A percentile compares a stretch with the other conserved stretches of the same genome.
phyloP scores from a whole-genome alignment of 2,329 filamentous ascomycete species.

The Westerdykella ornata region DNA sequence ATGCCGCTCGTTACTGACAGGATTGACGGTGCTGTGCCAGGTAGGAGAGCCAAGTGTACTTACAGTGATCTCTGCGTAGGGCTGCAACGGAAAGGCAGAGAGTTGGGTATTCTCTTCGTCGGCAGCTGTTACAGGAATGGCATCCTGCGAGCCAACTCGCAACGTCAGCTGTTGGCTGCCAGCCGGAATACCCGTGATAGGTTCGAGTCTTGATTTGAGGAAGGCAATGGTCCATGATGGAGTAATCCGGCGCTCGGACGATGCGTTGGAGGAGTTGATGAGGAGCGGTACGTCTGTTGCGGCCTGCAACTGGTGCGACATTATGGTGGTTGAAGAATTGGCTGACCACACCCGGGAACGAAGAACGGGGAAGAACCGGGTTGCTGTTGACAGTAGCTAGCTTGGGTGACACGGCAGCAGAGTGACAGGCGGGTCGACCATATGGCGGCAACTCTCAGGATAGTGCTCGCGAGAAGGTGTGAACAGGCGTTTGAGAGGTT shows the following conservation, averaged over 20 bases:
- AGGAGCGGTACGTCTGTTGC: conserved; percentile 70
- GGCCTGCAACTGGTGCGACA: conserved; percentile 27
- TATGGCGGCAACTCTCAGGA: too few species aligned
- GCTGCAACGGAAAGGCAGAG: conserved; percentile 58
- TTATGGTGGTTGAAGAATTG: conserved; percentile 5
- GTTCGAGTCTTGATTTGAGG: conserved; percentile 81
- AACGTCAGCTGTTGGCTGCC: conserved; percentile 68
- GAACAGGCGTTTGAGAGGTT: too few species aligned
- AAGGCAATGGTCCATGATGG: conserved; percentile 84
- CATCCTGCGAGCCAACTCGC: conserved; percentile 57
- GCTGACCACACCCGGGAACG: not conserved
- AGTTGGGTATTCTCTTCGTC: conserved; percentile 67
- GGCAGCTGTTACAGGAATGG: conserved; percentile 58
- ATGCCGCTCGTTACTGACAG: conserved; percentile 7
- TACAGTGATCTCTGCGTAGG: conserved; percentile 75
- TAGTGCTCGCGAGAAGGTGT: not conserved
- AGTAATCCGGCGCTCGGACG: conserved; percentile 83
- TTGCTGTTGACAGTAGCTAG: too few species aligned
- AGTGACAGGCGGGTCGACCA: too few species aligned
- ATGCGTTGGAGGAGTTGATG: conserved; percentile 67
- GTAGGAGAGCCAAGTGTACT: conserved; percentile 39
- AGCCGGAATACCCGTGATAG: conserved; percentile 85
- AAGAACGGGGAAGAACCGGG: not conserved
- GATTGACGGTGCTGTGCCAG: conserved; percentile 14
- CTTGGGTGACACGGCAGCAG: too few species aligned